These are phyloP conservation scores for Fragaria nilgerrensis DNA, from an alignment of 306 rosid genomes.

Conservation along the genomic window DNA sequence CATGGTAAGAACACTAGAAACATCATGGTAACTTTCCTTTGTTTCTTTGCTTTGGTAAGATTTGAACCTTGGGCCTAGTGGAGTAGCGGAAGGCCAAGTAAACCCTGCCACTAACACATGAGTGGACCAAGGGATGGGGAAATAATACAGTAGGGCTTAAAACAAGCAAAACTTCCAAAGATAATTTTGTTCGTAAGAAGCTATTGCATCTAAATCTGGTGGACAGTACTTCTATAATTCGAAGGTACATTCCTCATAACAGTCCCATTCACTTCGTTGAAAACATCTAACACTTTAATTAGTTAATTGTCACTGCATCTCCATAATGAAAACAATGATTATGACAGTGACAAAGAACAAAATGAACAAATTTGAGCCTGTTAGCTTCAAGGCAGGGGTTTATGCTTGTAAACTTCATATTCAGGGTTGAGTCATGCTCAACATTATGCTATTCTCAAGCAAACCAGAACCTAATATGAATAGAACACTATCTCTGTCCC, in stretches of 20 bases:
- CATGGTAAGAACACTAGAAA: conserved; percentile 20
- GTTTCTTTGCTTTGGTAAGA: not conserved
- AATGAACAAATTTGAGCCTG: not conserved
- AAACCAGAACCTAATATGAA: not conserved
- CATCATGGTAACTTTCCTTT: not conserved
- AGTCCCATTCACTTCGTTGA: not conserved
- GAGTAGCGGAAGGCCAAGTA: no score
- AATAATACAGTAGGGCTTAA: not conserved
- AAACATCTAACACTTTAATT: not conserved
- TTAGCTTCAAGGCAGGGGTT: not conserved
- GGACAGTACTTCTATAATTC: not conserved
- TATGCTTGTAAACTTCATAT: not conserved
- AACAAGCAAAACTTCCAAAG: not conserved
- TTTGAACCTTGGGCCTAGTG: not conserved
- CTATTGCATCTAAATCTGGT: not conserved
- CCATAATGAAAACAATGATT: no score
- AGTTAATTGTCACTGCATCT: not conserved
- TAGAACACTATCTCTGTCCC: not conserved
- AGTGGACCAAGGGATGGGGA: not conserved
- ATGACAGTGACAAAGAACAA: not conserved
- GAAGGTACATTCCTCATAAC: not conserved
- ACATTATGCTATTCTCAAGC: not conserved
- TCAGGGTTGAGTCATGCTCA: not conserved
- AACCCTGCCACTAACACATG: not conserved
- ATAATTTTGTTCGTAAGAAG: not conserved